phyloP scores from a whole-genome alignment of 805 yeast genomes.

The Saccharomycopsis fermentans region DNA sequence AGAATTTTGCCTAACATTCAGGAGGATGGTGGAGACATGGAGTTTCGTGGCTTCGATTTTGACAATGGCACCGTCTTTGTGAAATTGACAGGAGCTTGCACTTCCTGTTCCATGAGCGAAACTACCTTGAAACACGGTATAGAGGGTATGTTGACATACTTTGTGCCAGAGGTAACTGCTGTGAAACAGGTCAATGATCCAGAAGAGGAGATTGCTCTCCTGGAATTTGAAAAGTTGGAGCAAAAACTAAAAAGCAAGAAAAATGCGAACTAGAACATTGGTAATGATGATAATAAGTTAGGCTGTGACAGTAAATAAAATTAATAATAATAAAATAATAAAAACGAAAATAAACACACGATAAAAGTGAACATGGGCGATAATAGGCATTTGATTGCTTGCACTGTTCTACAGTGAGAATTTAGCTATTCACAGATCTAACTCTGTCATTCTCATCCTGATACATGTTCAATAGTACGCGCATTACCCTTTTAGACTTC shows the following conservation, averaged over 20 bases:
- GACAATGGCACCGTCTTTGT: constrained; percentile 81
- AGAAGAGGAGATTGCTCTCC: constrained; percentile 60
- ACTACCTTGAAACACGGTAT: constrained; percentile 93
- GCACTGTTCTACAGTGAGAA: no score
- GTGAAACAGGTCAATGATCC: constrained; percentile 85
- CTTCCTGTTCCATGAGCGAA: constrained; percentile 82
- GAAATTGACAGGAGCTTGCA: constrained; percentile 91
- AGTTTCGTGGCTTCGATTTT: constrained; percentile 76
- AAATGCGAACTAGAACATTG: no score
- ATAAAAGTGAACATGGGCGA: no score
- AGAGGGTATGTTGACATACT: constrained; percentile 94
- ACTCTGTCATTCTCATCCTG: no score
- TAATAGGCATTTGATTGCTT: no score
- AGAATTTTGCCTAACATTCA: constrained; percentile 95
- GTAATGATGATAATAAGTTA: no score
- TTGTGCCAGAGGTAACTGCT: constrained; percentile 87
- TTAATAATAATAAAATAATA: no score
- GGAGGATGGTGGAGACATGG: constrained; percentile 98
- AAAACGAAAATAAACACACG: no score
- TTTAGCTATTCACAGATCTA: no score
- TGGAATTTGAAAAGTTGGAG: constrained; percentile 81
- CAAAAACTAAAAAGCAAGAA: constrained; percentile 25
- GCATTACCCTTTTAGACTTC: no score
- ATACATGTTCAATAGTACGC: no score
- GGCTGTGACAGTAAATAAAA: no score